These are phyloP conservation scores for Leucoagaricus sp. DNA, from an alignment of 1,284 basidiomycete genomes.

Conservation along the genomic window DNA sequence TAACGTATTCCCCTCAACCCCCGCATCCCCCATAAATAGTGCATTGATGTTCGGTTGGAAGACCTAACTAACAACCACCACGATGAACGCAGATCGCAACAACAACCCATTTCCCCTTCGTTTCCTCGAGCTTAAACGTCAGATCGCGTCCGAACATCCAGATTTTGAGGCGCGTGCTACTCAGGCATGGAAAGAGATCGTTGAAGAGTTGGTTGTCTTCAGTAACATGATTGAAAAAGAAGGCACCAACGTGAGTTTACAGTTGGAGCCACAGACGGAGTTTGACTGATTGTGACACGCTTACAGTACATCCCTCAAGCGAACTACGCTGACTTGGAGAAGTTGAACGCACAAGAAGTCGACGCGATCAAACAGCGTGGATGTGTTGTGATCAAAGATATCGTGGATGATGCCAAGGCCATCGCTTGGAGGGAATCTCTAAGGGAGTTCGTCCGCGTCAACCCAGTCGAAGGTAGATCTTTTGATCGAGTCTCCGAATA, in stretches of 20 bases:
- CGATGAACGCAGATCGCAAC: background rate
- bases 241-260: conserved; percentile 53
- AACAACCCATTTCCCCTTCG: conserved; percentile 29
- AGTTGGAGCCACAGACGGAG: background rate
- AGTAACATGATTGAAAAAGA: conserved; percentile 45
- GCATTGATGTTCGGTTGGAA: too few species aligned
- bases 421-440: conserved; percentile 56
- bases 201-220: conserved; percentile 47
- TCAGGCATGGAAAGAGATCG: conserved; percentile 58
- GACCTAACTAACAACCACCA: background rate
- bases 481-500: background rate
- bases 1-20: too few species aligned
- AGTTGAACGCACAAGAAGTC: conserved; percentile 46
- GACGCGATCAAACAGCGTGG: conserved; percentile 56
- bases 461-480: conserved; percentile 53
- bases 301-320: conserved; percentile 57
- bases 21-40: too few species aligned
- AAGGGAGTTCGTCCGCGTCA: conserved; percentile 55
- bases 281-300: background rate
- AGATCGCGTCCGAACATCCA: conserved; percentile 53
- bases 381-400: conserved; percentile 60
- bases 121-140: conserved; percentile 56
- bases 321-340: conserved; percentile 53
- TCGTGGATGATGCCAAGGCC: conserved; percentile 59
- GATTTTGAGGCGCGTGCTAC: conserved; percentile 52